Percentiles rank a stretch among this genome's conserved stretches.
These are phyloP conservation scores for Fusarium mexicanum DNA, from an alignment of 2,329 filamentous ascomycete genomes.

Conservation along the genomic window DNA sequence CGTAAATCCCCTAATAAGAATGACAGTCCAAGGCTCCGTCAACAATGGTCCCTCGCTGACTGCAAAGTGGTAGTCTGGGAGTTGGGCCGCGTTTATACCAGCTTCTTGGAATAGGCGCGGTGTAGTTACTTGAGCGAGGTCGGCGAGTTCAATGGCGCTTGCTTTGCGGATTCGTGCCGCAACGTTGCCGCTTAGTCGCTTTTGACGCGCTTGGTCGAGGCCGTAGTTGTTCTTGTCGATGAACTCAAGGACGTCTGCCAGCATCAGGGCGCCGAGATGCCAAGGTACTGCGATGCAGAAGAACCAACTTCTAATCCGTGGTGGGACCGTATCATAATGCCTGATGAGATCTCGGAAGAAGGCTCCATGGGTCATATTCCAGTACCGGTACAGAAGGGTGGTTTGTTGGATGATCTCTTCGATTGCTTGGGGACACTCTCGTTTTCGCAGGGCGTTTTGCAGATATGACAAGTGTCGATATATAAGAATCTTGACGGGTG, in stretches of 20 bases:
- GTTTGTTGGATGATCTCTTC: neutral
- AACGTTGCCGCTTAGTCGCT: neutral
- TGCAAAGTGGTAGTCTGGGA: neutral
- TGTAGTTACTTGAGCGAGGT: neutral
- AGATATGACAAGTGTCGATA: neutral
- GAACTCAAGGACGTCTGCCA: neutral
- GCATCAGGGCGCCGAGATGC: neutral
- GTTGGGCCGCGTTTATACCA: neutral
- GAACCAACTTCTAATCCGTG: neutral
- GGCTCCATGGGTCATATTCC: neutral
- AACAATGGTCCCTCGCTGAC: fast-evolving
- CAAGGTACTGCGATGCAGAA: neutral
- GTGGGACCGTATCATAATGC: fast-evolving
- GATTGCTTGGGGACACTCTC: neutral
- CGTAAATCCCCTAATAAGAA: neutral
- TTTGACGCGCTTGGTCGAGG: neutral
- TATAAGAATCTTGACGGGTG: neutral
- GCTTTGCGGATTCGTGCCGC: neutral
- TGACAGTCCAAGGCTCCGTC: neutral
- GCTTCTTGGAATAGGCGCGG: fast-evolving
- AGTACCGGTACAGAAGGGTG: neutral
- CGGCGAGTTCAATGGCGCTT: neutral
- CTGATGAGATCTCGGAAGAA: neutral
- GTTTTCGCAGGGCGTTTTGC: neutral
- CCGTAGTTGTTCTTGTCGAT: neutral